Evolutionary conservation across 495 filamentous ascomycete genomes (phyloP).

Genomic region (Choiromyces venosus): DNA sequence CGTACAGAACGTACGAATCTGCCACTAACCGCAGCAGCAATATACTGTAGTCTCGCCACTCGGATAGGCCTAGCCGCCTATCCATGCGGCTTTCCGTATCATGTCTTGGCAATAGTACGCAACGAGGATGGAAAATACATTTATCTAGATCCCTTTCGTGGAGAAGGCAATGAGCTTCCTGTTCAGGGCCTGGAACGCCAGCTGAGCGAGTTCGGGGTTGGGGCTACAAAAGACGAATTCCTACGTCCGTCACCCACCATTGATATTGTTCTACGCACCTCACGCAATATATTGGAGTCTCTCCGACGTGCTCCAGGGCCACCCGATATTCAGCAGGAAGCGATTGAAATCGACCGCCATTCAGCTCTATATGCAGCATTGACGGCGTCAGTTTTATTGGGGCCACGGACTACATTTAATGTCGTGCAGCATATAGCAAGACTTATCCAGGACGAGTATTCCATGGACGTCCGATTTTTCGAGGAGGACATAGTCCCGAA

Average conservation of each 20-base stretch:
- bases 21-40: constrained; percentile 61
- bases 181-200: constrained; percentile 54
- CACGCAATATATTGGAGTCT: constrained; percentile 64
- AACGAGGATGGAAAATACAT: constrained; percentile 27
- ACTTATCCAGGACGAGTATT: constrained; percentile 44
- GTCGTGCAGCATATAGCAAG: constrained; percentile 27
- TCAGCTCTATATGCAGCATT: constrained; percentile 35
- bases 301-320: constrained; percentile 34
- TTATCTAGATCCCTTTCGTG: constrained; percentile 78
- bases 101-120: constrained; percentile 60
- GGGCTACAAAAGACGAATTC: constrained; percentile 52
- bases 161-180: constrained; percentile 57
- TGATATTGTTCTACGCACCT: constrained; percentile 67
- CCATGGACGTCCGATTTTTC: constrained; percentile 41
- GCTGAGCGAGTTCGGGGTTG: constrained; percentile 59
- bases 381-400: constrained; percentile 32
- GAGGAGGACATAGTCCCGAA: constrained; percentile 34
- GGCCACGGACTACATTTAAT: constrained; percentile 17
- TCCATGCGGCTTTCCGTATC: constrained; percentile 62
- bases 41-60: constrained; percentile 62
- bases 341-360: constrained; percentile 41
- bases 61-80: constrained; percentile 56
- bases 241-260: constrained; percentile 56
- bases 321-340: constrained; percentile 44
- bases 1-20: constrained; percentile 55